Conservation (phyloP, 805 yeast species). For the Kazachstania taianensis region DNA sequence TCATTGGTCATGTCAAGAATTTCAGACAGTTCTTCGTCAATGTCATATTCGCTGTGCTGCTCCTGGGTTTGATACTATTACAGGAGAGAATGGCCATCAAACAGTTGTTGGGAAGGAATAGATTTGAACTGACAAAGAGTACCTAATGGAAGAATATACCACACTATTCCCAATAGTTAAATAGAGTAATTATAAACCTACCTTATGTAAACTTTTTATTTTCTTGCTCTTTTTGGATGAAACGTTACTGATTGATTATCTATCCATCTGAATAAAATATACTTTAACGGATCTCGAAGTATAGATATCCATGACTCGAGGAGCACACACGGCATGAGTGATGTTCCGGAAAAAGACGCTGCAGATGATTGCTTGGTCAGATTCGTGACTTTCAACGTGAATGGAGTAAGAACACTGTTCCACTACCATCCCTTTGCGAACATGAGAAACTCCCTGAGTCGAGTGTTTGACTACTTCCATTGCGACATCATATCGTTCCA, state of each 20-base stretch:
- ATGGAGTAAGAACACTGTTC: conserved; percentile 70
- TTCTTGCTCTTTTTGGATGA: background rate
- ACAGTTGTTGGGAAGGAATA: conserved; percentile 12
- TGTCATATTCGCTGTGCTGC: conserved; percentile 30
- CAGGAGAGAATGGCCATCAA: conserved; percentile 31
- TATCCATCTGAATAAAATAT: too few relatives aligned
- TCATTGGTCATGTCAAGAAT: conserved; percentile 31
- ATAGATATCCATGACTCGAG: too few relatives aligned
- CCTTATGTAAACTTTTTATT: too few relatives aligned
- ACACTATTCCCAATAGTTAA: too few relatives aligned
- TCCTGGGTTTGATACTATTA: conserved; percentile 30
- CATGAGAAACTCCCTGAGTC: conserved; percentile 23
- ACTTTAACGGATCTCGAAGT: too few relatives aligned
- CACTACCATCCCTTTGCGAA: conserved; percentile 80
- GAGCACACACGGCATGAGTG: too few relatives aligned
- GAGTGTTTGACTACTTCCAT: conserved; percentile 42
- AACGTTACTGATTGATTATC: background rate
- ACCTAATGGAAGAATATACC: too few relatives aligned
- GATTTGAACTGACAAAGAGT: conserved; percentile 11
- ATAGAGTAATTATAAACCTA: too few relatives aligned
- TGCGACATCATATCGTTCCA: conserved; percentile 82
- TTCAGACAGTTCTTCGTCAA: conserved; percentile 36
- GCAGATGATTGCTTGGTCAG: conserved; percentile 1
- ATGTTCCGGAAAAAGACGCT: background rate
- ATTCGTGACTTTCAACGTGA: conserved; percentile 66